Conservation (phyloP, 176 grass and related monocot genomes). For the Hordeum vulgare region MorexV3_pseudomolecules_assembly NC_058518.1:405544301-405544800, state of each 20-base stretch:
- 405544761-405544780: conserved; percentile 97
- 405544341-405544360: not conserved
- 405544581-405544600: conserved; percentile 95
- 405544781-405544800: conserved; percentile 91
- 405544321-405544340: not conserved
- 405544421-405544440: conserved; percentile 53
- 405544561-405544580: conserved; percentile 94
- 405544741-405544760: conserved; percentile 90
- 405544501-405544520: conserved; percentile 84
- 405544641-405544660: conserved; percentile 13
- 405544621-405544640: not conserved
- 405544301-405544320: conserved; percentile 84
- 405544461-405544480: conserved; percentile 99
- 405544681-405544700: conserved; percentile 13
- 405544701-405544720: not conserved
- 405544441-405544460: conserved; percentile 72
- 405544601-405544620: conserved; percentile 42
- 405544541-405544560: conserved; percentile 97
- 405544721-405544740: conserved; percentile 84
- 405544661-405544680: not conserved
- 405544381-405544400: conserved; percentile 47
- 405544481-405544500: conserved; percentile 89
- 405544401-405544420: conserved; percentile 50
- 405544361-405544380: conserved; percentile 19
- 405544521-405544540: conserved; percentile 87